A percentile compares a stretch with the other conserved stretches of the same genome.
phyloP scores from a whole-genome alignment of 495 filamentous ascomycete species.

The Barbatosphaeria neglecta region DNA sequence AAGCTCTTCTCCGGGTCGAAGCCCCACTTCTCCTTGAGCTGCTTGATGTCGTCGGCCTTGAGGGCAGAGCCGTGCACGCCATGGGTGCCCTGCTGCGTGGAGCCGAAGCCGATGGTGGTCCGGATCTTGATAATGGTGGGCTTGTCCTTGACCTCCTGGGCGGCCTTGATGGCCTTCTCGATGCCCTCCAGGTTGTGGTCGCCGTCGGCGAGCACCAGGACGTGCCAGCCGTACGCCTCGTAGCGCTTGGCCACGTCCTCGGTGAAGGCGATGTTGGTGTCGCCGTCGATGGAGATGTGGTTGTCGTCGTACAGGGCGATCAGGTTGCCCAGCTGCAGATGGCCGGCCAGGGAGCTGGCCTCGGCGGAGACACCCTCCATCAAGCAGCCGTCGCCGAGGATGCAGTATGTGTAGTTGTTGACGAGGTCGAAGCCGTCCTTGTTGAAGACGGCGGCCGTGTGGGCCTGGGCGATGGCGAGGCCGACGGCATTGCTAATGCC shows the following conservation, averaged over 20 bases:
- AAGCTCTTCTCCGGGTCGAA: conserved; percentile 93
- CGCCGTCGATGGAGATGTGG: conserved; percentile 84
- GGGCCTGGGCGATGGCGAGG: conserved; percentile 90
- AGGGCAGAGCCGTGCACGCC: conserved; percentile 93
- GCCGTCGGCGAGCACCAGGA: conserved; percentile 73
- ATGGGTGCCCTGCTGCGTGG: conserved; percentile 81
- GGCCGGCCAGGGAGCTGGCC: conserved; percentile 84
- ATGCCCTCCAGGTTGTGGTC: conserved; percentile 83
- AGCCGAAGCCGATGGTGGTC: conserved; percentile 97
- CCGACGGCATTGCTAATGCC: conserved; percentile 92
- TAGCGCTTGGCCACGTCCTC: conserved; percentile 95
- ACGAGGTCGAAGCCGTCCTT: conserved; percentile 86
- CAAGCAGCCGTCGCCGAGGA: conserved; percentile 97
- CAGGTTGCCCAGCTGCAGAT: conserved; percentile 94
- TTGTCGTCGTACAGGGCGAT: conserved; percentile 98
- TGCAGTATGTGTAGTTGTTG: conserved; percentile 92
- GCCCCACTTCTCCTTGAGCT: conserved; percentile 86
- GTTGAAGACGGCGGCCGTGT: conserved; percentile 86
- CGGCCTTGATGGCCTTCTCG: conserved; percentile 75
- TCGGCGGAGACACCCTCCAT: conserved; percentile 97
- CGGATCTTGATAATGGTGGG: conserved; percentile 93
- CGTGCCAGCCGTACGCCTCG: conserved; percentile 97
- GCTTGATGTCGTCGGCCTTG: conserved; percentile 83
- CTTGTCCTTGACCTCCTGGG: conserved; percentile 85
- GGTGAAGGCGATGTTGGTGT: conserved; percentile 91